Percentiles rank a stretch among this genome's conserved stretches.
Conservation (phyloP, 1,284 basidiomycete genomes). For the Apiotrichum siamense region DNA sequence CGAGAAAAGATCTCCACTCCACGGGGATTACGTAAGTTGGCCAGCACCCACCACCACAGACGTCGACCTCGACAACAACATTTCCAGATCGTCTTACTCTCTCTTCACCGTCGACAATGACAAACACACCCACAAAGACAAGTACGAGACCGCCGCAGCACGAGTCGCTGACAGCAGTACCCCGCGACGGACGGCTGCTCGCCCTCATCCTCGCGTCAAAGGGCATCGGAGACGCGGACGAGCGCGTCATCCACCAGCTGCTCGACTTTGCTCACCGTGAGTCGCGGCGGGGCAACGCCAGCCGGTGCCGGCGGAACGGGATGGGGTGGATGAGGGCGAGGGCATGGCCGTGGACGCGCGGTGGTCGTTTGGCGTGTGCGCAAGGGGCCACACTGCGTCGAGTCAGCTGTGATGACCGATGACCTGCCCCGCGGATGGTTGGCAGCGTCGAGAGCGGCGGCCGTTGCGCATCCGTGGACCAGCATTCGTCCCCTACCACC, state of each 20-base stretch:
- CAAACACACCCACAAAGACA: conserved; percentile 8
- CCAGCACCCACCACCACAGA: no score
- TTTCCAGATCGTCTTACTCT: neutral
- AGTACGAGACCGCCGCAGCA: neutral
- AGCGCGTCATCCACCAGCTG: conserved; percentile 86
- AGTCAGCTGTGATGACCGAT: no score
- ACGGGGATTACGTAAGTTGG: no score
- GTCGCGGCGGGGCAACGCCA: no score
- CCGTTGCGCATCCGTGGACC: no score
- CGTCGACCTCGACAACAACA: neutral
- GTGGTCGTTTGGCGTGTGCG: no score
- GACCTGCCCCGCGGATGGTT: no score
- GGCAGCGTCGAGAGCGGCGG: no score
- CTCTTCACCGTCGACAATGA: conserved; percentile 6
- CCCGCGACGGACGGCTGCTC: conserved; percentile 84
- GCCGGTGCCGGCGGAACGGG: no score
- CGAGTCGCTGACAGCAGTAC: conserved; percentile 42
- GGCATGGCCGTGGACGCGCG: no score
- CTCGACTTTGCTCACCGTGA: conserved; percentile 86
- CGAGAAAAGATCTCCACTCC: no score
- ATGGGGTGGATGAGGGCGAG: neutral
- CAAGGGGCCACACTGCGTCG: neutral
- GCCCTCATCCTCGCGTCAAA: conserved; percentile 87
- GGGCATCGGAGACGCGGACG: conserved; percentile 91
- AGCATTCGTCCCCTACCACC: neutral